Percentiles rank a stretch among this genome's conserved stretches.
Evolutionary conservation across 2,329 filamentous ascomycete species (phyloP).

Genomic region (Exserohilum rostratum): DNA sequence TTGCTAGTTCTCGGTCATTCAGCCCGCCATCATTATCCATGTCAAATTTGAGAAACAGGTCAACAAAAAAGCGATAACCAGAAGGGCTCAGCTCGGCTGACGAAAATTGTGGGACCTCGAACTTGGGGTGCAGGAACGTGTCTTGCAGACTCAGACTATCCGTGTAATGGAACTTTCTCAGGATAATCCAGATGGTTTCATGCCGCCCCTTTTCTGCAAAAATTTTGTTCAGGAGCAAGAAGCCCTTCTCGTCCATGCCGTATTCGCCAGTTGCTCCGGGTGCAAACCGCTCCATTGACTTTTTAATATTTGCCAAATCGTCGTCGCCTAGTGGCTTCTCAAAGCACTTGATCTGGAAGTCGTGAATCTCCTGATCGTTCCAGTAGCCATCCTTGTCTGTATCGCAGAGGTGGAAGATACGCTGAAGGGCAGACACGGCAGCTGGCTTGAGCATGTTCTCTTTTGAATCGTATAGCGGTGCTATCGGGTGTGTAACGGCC

Average conservation of each 20-base stretch:
- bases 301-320: constrained; percentile 89
- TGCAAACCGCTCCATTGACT: constrained; percentile 74
- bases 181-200: constrained; percentile 97
- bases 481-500: constrained; percentile 95
- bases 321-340: constrained; percentile 81
- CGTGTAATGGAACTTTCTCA: constrained; percentile 94
- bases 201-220: constrained; percentile 97
- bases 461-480: constrained; percentile 95
- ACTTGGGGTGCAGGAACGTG: constrained; percentile 87
- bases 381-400: constrained; percentile 94
- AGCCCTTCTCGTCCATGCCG: constrained; percentile 82
- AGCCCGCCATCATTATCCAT: constrained; percentile 97
- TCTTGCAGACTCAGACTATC: constrained; percentile 93
- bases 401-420: constrained; percentile 95
- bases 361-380: constrained; percentile 86
- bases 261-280: constrained; percentile 62
- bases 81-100: constrained; percentile 93
- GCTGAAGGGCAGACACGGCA: constrained; percentile 81
- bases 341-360: constrained; percentile 91
- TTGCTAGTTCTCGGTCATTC: constrained; percentile 81
- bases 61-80: constrained; percentile 96
- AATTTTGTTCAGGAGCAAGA: constrained; percentile 89
- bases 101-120: constrained; percentile 89
- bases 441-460: constrained; percentile 84
- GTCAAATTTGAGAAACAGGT: constrained; percentile 92